Percentiles rank a stretch among this genome's conserved stretches.
Conservation (phyloP, 441 rosid genomes). For the Euphorbia schlechtendalii region DNA sequence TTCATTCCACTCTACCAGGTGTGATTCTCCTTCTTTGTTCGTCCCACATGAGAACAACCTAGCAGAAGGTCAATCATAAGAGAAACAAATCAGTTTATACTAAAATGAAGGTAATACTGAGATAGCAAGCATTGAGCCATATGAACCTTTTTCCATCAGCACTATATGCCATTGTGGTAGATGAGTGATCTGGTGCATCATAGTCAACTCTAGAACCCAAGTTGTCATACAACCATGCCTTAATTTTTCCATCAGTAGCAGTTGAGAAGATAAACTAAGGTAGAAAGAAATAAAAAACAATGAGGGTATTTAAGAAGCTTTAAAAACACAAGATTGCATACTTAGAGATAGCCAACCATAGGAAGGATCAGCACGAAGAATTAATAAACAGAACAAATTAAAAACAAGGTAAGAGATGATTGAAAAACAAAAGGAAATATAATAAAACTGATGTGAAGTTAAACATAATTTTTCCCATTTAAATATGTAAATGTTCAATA, state of each 20-base stretch:
- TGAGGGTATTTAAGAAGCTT: conserved; percentile 19
- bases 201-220: conserved; percentile 93
- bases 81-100: conserved; percentile 10
- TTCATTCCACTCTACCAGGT: conserved; percentile 38
- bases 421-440: not conserved
- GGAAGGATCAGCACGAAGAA: conserved; percentile 1
- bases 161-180: conserved; percentile 97
- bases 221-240: conserved; percentile 97
- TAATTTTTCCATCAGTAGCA: conserved; percentile 90
- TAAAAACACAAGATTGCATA: conserved; percentile 8
- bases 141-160: conserved; percentile 88
- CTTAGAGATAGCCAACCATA: not conserved
- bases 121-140: conserved; percentile 4
- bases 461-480: not conserved
- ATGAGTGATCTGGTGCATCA: conserved; percentile 96
- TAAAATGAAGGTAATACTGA: conserved; percentile 7
- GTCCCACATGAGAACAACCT: conserved; percentile 37
- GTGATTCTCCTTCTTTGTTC: conserved; percentile 29
- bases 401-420: not conserved
- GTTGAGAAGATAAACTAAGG: conserved; percentile 87
- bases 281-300: conserved; percentile 16
- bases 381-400: not conserved
- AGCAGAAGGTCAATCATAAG: conserved; percentile 14
- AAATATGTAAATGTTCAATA: too few species aligned
- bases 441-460: not conserved